Base-by-base conservation (phyloP, 306 rosid species). In the Urtica urens region DNA sequence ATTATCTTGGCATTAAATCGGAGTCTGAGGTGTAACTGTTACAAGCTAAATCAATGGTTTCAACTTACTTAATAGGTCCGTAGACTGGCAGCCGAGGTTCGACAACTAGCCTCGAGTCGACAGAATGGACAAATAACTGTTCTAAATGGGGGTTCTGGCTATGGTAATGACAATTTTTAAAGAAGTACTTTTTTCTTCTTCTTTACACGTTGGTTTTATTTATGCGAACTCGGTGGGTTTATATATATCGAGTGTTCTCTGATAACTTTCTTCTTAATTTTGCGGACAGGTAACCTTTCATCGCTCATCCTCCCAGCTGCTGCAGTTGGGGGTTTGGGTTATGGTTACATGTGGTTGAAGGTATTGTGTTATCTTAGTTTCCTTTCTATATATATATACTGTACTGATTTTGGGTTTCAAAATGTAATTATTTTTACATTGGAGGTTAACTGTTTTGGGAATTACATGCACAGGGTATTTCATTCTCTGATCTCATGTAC, bases 311-410 rank as follows among this genome's bases (percentile, higher is more conserved):
- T 73, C 77, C 99, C 96, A 41, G 86, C 86, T 2, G 94, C 88
- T 60, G 66, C 87, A 12, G 18, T 80, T 55, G 99, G 96, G 28
- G 96, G 73, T 20, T 24, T 77, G 68, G 94, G 99, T 51, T 92
- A 92, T 47, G 93, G 88, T 40, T 92, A 92, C 81, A 85, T 92
- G 99, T 67, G 93, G 93, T 85, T 83, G 96, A 92, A 86, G 99
- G 99, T 92, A 51, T 27, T 46, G 19, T 25, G 46, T 29, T 49
- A 23, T 44, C 29, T 19, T 59, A 45, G 12, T 22, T 38, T 11
- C 60, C 14, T 24, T 41, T 23, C 42, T 21, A 35, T 12, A 15
- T 23, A 55, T n/a, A 5, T 12, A 58, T 53, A 20, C 25, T 47
- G 10, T 57, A n/a, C 63, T 28, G 40, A 6, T 26, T 46, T 62